Base-by-base conservation (phyloP, 257 asterid species). In the Nicotiana noctiflora region DNA sequence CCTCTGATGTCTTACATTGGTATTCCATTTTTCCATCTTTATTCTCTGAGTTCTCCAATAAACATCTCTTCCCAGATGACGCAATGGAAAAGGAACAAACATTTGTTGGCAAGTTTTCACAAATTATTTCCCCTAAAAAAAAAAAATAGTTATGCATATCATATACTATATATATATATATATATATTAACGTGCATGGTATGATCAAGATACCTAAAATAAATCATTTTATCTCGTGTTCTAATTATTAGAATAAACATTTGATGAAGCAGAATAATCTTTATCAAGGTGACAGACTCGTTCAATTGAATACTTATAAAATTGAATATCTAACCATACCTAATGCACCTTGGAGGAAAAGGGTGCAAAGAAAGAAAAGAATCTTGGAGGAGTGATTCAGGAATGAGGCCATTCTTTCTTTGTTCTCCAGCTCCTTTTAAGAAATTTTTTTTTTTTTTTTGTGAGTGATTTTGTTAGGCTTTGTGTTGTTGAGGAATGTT, bases 281-380 rank as follows among this genome's bases (percentile, higher is more conserved):
- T 12, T 40, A 2, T 8, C 12, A 8, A 2, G 49, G 8, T 40
- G 49, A 40, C 12, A 40, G 3, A 0, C 49, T 8, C 49, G 49
- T 40, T 8, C 3, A 40, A 40, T 40, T 0, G 1, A 9, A 40
- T 10, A 18, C 3, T 8, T 27, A 27, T 46, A 65, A 32, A 55
- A 6, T 56, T 78, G 53, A 64, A 76, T 64, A 55, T 37, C 0
- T 74, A 0, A 74, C 1, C 77, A 25, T 89, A 87, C 95, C 95
- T 80, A 83, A 60, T 11, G 84, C 65, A 76, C 83, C 87, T 81
- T 84, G 91, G 32, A 87, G 18, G 56, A 89, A 67, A 76, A 91
- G 82, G 82, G 86, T 86, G 84, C 78, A 88, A 65, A 89, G 88
- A 78, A 91, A 83, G 87, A 89, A 83, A 86, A 91, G 83, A 83